These are phyloP conservation scores for Malbranchea zuffiana DNA, from an alignment of 2,329 filamentous ascomycete species.

Conservation along the genomic window DNA sequence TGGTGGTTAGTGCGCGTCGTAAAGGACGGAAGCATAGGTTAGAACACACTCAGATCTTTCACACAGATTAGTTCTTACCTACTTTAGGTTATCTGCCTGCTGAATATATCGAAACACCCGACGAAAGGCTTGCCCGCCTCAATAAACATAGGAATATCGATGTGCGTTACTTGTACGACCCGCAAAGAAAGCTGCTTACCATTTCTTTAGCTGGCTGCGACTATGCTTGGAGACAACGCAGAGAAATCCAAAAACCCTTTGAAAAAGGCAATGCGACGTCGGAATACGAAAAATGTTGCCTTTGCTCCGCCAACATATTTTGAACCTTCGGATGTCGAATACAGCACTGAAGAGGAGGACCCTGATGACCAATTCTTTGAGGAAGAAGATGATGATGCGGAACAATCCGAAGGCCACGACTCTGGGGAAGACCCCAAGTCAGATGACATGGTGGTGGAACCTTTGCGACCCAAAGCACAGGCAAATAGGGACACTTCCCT, in stretches of 20 bases:
- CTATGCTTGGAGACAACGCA: conserved; percentile 60
- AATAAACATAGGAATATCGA: conserved; percentile 99
- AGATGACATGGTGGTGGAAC: conserved; percentile 35
- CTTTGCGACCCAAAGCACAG: conserved; percentile 34
- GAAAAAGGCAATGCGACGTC: conserved; percentile 69
- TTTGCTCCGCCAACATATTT: conserved; percentile 79
- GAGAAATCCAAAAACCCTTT: conserved; percentile 75
- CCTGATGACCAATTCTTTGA: conserved; percentile 38
- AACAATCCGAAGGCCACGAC: conserved; percentile 20
- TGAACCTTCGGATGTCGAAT: conserved; percentile 82
- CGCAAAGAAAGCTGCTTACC: conserved; percentile 21
- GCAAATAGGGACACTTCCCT: conserved; percentile 27
- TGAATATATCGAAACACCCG: conserved; percentile 96
- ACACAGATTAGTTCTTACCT: conserved; percentile 35
- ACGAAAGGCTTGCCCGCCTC: conserved; percentile 78
- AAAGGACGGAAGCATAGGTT: conserved; percentile 90
- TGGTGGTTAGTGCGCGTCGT: conserved; percentile 98
- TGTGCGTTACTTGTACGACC: conserved; percentile 46
- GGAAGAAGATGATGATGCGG: conserved; percentile 33
- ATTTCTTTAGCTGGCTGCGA: conserved; percentile 49
- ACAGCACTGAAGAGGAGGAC: conserved; percentile 60
- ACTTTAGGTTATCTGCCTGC: conserved; percentile 77
- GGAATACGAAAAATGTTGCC: conserved; percentile 75
- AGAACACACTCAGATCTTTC: neutral
- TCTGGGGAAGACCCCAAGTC: conserved; percentile 23